Evolutionary conservation across 2,329 filamentous ascomycete genomes (phyloP).

Genomic region (Pyrenochaeta sp.): DNA sequence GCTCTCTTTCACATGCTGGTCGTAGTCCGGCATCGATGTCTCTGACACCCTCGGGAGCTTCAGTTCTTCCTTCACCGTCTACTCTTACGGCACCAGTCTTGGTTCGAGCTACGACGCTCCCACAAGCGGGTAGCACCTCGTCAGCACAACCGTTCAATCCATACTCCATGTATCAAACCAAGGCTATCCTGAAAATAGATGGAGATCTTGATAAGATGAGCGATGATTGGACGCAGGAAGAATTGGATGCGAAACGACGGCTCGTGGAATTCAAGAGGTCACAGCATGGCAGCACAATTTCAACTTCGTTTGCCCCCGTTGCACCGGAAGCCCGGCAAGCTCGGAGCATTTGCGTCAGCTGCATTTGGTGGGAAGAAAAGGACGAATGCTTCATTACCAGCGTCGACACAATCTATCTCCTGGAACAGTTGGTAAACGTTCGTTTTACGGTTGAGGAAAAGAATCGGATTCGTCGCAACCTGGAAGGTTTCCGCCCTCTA

Average conservation of each 20-base stretch:
- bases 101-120: constrained; percentile 73
- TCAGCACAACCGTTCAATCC: constrained; percentile 69
- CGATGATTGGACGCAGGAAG: constrained; percentile 81
- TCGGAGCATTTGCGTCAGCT: constrained; percentile 93
- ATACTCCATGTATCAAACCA: constrained; percentile 79
- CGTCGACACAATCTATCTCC: constrained; percentile 93
- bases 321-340: constrained; percentile 79
- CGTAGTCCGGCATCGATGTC: constrained; percentile 54
- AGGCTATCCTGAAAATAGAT: constrained; percentile 84
- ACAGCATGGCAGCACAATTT: constrained; percentile 83
- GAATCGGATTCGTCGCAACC: constrained; percentile 93
- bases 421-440: constrained; percentile 86
- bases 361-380: constrained; percentile 96
- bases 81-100: constrained; percentile 64
- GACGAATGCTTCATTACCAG: constrained; percentile 92
- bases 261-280: constrained; percentile 88
- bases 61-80: constrained; percentile 57
- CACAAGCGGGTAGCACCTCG: constrained; percentile 59
- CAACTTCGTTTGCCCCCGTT: constrained; percentile 80
- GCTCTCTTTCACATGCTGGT: constrained; percentile 54
- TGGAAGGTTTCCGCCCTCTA: constrained; percentile 90
- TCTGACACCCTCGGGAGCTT: constrained; percentile 45
- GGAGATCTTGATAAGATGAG: constrained; percentile 88
- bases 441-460: constrained; percentile 97
- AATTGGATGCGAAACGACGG: constrained; percentile 79